A percentile compares a stretch with the other conserved stretches of the same genome.
Conservation (phyloP, 2,329 filamentous ascomycete species). For the Colletotrichum noveboracense region DNA sequence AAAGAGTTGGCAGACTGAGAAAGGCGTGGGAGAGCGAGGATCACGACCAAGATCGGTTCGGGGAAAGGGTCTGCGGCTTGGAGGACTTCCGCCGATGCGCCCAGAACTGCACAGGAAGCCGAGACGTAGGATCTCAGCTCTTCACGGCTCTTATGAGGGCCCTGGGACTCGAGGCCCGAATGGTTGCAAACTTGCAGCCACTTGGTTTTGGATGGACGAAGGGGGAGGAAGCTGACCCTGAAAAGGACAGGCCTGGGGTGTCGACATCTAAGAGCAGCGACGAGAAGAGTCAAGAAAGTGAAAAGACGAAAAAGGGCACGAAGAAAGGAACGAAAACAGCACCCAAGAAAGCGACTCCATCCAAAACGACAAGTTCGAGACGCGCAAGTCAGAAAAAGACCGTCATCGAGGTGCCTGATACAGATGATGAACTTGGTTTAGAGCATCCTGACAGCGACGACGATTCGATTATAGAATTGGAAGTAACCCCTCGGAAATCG, state of each 20-base stretch:
- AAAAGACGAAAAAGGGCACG: not conserved
- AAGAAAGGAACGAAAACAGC: slow-evolving; percentile 13
- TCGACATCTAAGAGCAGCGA: not conserved
- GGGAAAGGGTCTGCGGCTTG: slow-evolving; percentile 74
- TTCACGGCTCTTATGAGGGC: slow-evolving; percentile 86
- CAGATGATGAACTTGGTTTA: slow-evolving; percentile 15
- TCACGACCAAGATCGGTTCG: slow-evolving; percentile 69
- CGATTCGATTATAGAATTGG: slow-evolving; percentile 63
- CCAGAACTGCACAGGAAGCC: slow-evolving; percentile 75
- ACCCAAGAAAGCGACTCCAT: not conserved
- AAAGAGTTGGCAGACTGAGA: slow-evolving; percentile 75
- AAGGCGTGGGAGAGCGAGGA: slow-evolving; percentile 70
- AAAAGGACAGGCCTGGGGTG: slow-evolving; percentile 37
- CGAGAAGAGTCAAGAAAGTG: slow-evolving; percentile 17
- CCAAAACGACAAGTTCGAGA: not conserved
- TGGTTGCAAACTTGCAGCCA: slow-evolving; percentile 86
- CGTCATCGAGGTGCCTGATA: not conserved
- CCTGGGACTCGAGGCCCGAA: slow-evolving; percentile 79
- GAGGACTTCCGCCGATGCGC: slow-evolving; percentile 74
- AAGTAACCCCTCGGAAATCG: slow-evolving; percentile 45
- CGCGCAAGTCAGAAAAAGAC: not conserved
- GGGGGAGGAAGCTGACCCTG: slow-evolving; percentile 73
- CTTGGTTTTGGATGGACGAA: slow-evolving; percentile 92
- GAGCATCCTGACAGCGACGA: slow-evolving; percentile 62
- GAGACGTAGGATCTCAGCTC: slow-evolving; percentile 86